A percentile compares a stretch with the other conserved stretches of the same genome.
Conservation (phyloP, 371 early-diverging fungal genomes). For the Parasitella parasitica region DNA sequence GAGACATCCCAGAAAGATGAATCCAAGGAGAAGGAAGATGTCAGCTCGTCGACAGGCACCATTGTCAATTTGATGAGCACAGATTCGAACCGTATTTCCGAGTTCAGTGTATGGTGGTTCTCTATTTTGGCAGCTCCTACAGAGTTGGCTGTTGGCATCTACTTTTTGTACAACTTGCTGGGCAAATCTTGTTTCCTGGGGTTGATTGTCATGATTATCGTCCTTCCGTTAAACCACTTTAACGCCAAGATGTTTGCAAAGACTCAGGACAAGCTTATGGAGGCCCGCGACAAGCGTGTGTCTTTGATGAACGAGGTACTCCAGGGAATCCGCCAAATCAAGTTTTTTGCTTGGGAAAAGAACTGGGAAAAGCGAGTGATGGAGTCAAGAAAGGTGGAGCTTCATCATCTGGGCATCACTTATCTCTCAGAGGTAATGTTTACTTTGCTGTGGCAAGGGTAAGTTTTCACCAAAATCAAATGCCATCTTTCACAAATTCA, state of each 20-base stretch:
- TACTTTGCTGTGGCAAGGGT: slow-evolving; percentile 35
- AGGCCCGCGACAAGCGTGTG: slow-evolving; percentile 56
- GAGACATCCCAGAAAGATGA: slow-evolving; percentile 4
- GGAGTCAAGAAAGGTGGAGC: slow-evolving; percentile 52
- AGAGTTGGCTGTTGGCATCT: slow-evolving; percentile 59
- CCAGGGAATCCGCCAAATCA: slow-evolving; percentile 71
- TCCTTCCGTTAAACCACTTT: slow-evolving; percentile 53
- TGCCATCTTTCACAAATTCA: not conserved
- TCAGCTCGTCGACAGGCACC: slow-evolving; percentile 61
- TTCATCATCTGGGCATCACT: slow-evolving; percentile 44
- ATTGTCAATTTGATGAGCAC: slow-evolving; percentile 85
- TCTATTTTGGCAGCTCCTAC: slow-evolving; percentile 53
- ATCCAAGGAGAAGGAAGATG: slow-evolving; percentile 31
- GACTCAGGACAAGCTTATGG: slow-evolving; percentile 53
- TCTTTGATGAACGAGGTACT: slow-evolving; percentile 57
- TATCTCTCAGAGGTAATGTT: slow-evolving; percentile 30
- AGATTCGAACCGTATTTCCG: slow-evolving; percentile 64
- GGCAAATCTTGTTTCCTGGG: slow-evolving; percentile 71
- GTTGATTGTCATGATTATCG: slow-evolving; percentile 55
- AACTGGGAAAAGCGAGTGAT: slow-evolving; percentile 44
- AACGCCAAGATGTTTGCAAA: slow-evolving; percentile 53
- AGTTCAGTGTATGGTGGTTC: slow-evolving; percentile 49
- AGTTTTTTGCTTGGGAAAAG: slow-evolving; percentile 67
- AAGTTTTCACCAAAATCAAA: slow-evolving; percentile 11
- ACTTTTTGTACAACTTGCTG: slow-evolving; percentile 61